Evolutionary conservation across 2,329 filamentous ascomycete species (phyloP), one percentile per base, ranked within the genome.

Genomic region (Aspergillus niger): DNA sequence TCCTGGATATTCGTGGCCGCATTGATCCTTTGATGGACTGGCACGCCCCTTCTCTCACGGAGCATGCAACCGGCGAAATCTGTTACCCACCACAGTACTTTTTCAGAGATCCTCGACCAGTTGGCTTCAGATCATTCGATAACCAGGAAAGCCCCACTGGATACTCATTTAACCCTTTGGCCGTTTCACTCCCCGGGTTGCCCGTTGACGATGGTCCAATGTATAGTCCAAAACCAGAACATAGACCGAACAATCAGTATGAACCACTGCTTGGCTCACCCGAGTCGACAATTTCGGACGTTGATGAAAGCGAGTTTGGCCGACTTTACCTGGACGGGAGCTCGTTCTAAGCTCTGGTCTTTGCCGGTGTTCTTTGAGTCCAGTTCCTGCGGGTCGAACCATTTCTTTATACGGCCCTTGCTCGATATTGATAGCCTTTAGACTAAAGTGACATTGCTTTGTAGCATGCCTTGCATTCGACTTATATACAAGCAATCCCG

Each of bases 261-360:
- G 44, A 55, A 5, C 53, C 62, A 13, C 65, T 64, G n/a, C 56
- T 55, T n/a, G 49, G 57, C 24, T 76, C 75, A 5, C 70, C 75
- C 0, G 71, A 76, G 30, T 72, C 67, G 17, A 77, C 75, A 3
- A 67, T 77, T 39, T 71, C 74, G 6, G 74, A 77, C 10, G 59
- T 71, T 8, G 74, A 72, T 36, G 67, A 72, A 38, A 69, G 73
- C 28, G 73, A 76, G 20, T 69, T 76, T 64, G 65, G 69, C 24
- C 64, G 65, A 13, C 67, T 76, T 7, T 77, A 76, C 60, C 62
- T 77, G 57, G 64, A 69, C 54, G 67, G 65, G 56, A 67, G 61
- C 61, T 62, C 65, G 10, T 67, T 67, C 51, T 72, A 68, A 60
- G 43, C 43, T 63, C 39, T 22, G 28, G 10, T 20, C 17, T 11